Base-by-base conservation (phyloP, 768 basidiomycete genomes). In the Suillus variegatus region DNA sequence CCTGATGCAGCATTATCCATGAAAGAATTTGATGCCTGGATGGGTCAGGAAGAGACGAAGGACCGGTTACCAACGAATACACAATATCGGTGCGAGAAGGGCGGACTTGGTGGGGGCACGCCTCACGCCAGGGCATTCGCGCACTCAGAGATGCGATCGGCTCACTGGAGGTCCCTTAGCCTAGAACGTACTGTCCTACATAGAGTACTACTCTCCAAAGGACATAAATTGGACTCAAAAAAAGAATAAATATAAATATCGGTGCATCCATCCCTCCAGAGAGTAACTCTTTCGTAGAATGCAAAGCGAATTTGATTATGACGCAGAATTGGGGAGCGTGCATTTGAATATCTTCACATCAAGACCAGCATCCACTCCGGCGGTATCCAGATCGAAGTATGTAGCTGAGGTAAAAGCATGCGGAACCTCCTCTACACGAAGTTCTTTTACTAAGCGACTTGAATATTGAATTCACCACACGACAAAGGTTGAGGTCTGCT, bases 291-390 rank as follows among this genome's bases (percentile, higher is more conserved):
- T 12, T 6, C 36, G 32, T n/a, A 12, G 9, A 55, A 35, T 55
- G 10, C 38, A 40, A 16, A 8, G 13, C 8, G 9, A 38, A 57
- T 22, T 57, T 38, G 1, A 16, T 57, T 40, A 57, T 5, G 40
- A 28, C 6, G 22, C 57, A 25, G 18, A 18, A 12, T 25, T 41
- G 16, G 8, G 25, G 5, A 18, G 25, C 61, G 73, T 79, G 67
- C 86, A 76, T 68, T 72, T 81, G 71, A 83, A 82, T 72, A 86
- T 75, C 70, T 80, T 82, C 41, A 86, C 82, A 56, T 77, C 73
- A 43, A 77, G 74, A 44, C 72, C 76, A 57, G 68, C 69, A 64
- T 79, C 77, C 38, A 76, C 73, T 43, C 80, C 61, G 56, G 68
- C 25, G 49, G 68, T 56, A 63, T 77, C 72, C 61, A 78, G 52